Conservation (phyloP, 208 protist species). For the Trypanosoma theileri region DNA sequence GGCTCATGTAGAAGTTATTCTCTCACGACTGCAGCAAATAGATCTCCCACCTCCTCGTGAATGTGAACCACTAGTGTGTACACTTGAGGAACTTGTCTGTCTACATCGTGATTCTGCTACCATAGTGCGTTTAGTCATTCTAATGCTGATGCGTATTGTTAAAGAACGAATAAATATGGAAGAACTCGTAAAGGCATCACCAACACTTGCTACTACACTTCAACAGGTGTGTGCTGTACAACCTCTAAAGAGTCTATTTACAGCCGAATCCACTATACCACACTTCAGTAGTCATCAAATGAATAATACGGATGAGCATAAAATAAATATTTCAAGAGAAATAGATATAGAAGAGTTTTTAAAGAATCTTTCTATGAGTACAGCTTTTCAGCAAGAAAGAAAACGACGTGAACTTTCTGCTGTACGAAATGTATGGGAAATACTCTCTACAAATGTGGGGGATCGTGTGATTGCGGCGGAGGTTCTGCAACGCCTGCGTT, state of each 20-base stretch:
- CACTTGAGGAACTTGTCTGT: constrained; percentile 6
- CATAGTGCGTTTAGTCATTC: neutral
- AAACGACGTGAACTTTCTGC: neutral
- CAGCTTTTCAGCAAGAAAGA: neutral
- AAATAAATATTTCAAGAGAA: too few relatives aligned
- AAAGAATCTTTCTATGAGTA: neutral
- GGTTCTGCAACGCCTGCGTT: neutral
- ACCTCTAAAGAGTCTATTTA: neutral
- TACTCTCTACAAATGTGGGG: neutral
- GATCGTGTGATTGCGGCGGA: neutral
- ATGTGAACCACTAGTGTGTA: neutral
- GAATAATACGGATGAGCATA: too few relatives aligned
- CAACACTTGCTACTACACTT: constrained; percentile 3
- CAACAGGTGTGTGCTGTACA: neutral
- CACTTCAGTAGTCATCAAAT: neutral
- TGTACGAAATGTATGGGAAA: constrained; percentile 2
- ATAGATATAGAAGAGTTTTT: neutral
- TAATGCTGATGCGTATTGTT: neutral
- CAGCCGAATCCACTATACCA: neutral
- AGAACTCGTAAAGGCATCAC: neutral
- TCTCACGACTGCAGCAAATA: neutral
- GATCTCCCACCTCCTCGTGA: neutral
- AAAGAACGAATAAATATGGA: neutral
- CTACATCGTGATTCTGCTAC: neutral
- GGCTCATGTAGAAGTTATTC: neutral